phyloP scores from a whole-genome alignment of 1,284 basidiomycete species.

The Porodaedalea pini region DNA sequence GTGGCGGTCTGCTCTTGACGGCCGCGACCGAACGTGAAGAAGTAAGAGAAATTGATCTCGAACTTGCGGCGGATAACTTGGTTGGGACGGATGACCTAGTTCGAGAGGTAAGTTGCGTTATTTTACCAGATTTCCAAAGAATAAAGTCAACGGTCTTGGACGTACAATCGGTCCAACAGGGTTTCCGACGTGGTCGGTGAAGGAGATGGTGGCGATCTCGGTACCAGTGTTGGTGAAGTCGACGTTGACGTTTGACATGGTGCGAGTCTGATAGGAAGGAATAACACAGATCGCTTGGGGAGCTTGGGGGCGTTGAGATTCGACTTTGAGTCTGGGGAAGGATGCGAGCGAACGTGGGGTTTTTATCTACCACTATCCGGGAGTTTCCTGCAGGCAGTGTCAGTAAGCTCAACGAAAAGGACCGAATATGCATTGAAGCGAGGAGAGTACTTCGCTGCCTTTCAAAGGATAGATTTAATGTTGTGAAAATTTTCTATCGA shows the following conservation, averaged over 20 bases:
- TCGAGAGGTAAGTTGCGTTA: background rate
- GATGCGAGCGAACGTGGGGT: too few species aligned
- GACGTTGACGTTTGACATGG: slow-evolving; percentile 3
- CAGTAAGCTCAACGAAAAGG: too few species aligned
- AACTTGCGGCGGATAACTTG: slow-evolving; percentile 4
- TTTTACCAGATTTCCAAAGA: background rate
- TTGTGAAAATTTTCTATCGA: too few species aligned
- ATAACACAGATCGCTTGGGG: background rate
- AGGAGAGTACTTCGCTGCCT: background rate
- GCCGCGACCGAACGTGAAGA: slow-evolving; percentile 2
- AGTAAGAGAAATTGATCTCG: slow-evolving; percentile 7
- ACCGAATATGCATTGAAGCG: background rate
- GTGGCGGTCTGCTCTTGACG: slow-evolving; percentile 1
- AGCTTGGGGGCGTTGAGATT: background rate
- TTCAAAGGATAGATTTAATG: too few species aligned
- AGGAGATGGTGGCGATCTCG: slow-evolving; percentile 4
- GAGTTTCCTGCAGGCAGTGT: too few species aligned
- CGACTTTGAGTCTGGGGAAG: background rate
- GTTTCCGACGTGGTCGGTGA: slow-evolving; percentile 4
- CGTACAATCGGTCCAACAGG: background rate
- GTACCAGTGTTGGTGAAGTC: slow-evolving; percentile 13
- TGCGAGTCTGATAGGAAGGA: background rate
- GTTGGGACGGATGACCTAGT: slow-evolving; percentile 2
- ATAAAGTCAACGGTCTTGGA: background rate
- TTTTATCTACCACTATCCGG: too few species aligned